These are phyloP conservation scores for Botryotinia globosa DNA, from an alignment of 2,329 filamentous ascomycete genomes.

Conservation along the genomic window DNA sequence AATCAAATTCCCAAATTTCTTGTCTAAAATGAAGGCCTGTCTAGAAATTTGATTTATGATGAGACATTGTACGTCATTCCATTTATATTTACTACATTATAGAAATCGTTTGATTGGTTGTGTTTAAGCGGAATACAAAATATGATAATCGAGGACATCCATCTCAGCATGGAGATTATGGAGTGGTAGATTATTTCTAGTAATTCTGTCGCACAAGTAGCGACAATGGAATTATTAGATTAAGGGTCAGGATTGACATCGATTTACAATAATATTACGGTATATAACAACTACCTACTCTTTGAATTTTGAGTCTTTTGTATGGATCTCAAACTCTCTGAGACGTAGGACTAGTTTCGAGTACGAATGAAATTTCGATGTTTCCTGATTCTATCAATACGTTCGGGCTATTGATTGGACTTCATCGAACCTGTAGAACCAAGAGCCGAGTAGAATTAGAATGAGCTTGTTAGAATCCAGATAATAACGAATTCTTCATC, in stretches of 20 bases:
- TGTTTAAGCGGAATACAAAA: background rate
- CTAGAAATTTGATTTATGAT: background rate
- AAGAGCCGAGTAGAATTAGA: background rate
- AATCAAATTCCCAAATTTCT: background rate
- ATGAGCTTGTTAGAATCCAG: background rate
- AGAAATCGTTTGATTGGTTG: background rate
- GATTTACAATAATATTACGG: background rate
- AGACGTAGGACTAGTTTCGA: background rate
- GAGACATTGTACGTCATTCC: background rate
- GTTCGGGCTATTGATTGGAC: background rate
- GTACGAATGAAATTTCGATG: background rate
- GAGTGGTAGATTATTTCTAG: too few species aligned
- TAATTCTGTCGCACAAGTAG: background rate
- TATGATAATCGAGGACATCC: background rate
- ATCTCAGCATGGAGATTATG: background rate
- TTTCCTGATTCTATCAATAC: background rate
- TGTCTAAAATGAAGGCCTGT: background rate
- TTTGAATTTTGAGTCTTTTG: background rate
- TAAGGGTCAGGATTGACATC: background rate
- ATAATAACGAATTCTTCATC: fast-evolving
- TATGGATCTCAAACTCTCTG: background rate
- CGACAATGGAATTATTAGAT: background rate
- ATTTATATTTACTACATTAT: background rate
- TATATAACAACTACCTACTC: background rate
- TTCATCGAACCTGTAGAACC: background rate